Percentiles rank a stretch among this genome's conserved stretches.
Conservation (phyloP, 306 rosid species). For the Ammopiptanthus mongolicus region DNA sequence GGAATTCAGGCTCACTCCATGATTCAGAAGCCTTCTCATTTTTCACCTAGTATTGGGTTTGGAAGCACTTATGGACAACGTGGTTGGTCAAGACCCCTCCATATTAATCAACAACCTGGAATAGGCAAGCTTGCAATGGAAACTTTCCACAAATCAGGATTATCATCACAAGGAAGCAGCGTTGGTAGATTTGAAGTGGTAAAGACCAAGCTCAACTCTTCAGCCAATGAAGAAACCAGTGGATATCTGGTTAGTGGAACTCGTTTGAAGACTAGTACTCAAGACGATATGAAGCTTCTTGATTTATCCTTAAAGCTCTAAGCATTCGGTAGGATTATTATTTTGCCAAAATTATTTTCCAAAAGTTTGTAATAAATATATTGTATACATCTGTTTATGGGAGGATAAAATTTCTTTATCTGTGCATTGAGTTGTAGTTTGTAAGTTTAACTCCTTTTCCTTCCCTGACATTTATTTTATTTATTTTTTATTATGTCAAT, state of each 20-base stretch:
- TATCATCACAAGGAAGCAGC: conserved; percentile 17
- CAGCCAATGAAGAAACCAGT: conserved; percentile 14
- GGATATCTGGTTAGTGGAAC: conserved; percentile 26
- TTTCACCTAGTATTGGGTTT: conserved; percentile 9
- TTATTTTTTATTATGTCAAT: not conserved
- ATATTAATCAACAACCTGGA: conserved; percentile 41
- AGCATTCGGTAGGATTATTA: conserved; percentile 13
- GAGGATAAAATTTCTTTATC: not conserved
- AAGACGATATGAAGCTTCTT: conserved; percentile 51
- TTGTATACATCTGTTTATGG: conserved; percentile 17
- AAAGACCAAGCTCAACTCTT: conserved; percentile 16
- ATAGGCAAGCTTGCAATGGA: conserved; percentile 34
- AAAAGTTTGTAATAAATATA: conserved; percentile 19
- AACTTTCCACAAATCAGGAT: conserved; percentile 20
- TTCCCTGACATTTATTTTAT: not conserved
- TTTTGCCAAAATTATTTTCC: conserved; percentile 20
- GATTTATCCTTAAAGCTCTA: conserved; percentile 70
- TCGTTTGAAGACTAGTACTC: conserved; percentile 28
- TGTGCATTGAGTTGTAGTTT: not conserved
- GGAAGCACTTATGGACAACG: conserved; percentile 20
- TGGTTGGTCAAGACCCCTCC: conserved; percentile 32
- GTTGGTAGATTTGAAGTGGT: conserved; percentile 40
- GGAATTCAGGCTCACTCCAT: conserved; percentile 53
- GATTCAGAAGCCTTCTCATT: conserved; percentile 41
- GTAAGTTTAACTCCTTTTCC: not conserved